These are phyloP conservation scores for Fomitopsis serialis DNA, from an alignment of 768 basidiomycete genomes.

Conservation along the genomic window DNA sequence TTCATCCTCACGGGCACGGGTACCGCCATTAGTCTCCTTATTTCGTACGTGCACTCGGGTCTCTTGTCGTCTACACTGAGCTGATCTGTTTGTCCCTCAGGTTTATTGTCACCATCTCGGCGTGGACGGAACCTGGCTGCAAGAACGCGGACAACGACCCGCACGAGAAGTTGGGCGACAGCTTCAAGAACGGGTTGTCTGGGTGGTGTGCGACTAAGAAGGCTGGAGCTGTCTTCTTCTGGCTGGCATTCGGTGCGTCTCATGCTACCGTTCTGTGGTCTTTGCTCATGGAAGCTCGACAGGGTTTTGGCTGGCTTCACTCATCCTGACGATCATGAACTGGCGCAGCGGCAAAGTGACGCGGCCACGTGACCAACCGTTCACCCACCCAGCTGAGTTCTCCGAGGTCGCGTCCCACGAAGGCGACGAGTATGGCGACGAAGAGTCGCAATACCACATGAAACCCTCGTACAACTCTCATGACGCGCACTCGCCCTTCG, in stretches of 20 bases:
- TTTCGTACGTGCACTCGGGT: conserved; percentile 45
- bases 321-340: conserved; percentile 60
- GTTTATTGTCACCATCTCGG: conserved; percentile 74
- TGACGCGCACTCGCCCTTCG: conserved; percentile 39
- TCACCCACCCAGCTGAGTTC: conserved; percentile 49
- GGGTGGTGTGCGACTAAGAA: conserved; percentile 94
- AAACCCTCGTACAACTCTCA: conserved; percentile 31
- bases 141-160: conserved; percentile 83
- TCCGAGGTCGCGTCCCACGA: conserved; percentile 20
- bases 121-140: conserved; percentile 87
- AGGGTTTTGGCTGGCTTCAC: conserved; percentile 75
- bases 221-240: conserved; percentile 85
- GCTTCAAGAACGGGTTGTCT: conserved; percentile 61
- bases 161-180: conserved; percentile 55
- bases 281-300: conserved; percentile 1
- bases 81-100: conserved; percentile 26
- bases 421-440: conserved; percentile 48
- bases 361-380: conserved; percentile 67
- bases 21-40: conserved; percentile 58
- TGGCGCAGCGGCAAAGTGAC: conserved; percentile 67
- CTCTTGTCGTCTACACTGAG: no score
- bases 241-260: conserved; percentile 70
- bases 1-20: conserved; percentile 81
- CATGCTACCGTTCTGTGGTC: background rate
- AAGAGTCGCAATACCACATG: conserved; percentile 47